A percentile compares a stretch with the other conserved stretches of the same genome.
Evolutionary conservation across 2,329 filamentous ascomycete species (phyloP).

Genomic region (Plectosphaerella sp.): DNA sequence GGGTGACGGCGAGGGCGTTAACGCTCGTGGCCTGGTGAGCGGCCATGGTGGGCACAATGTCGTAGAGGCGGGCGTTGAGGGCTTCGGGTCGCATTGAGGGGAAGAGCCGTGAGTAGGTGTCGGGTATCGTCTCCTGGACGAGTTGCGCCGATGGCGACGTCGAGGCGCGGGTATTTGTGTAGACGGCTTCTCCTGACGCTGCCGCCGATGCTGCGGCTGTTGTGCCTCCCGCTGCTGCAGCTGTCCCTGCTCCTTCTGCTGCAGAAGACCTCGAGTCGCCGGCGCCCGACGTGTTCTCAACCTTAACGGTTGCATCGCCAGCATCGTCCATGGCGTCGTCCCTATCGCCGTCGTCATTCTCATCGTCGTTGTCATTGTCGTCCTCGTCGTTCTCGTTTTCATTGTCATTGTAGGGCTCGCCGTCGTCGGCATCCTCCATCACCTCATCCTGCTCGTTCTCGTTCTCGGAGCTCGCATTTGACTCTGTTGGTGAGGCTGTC

Average conservation of each 20-base stretch:
- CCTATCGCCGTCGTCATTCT: slow-evolving; percentile 17
- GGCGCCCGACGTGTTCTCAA: slow-evolving; percentile 29
- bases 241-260: slow-evolving; percentile 22
- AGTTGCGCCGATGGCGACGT: slow-evolving; percentile 6
- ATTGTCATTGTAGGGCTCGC: slow-evolving; percentile 25
- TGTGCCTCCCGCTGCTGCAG: slow-evolving; percentile 26
- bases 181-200: slow-evolving; percentile 19
- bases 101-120: slow-evolving; percentile 6
- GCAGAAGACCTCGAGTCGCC: slow-evolving; percentile 24
- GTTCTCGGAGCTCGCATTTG: slow-evolving; percentile 41
- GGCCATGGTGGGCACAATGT: slow-evolving; percentile 95
- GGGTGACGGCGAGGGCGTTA: slow-evolving; percentile 86
- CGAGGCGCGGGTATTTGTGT: slow-evolving; percentile 1
- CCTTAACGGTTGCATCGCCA: slow-evolving; percentile 17
- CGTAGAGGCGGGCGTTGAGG: slow-evolving; percentile 77
- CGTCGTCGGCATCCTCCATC: slow-evolving; percentile 46
- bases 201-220: slow-evolving; percentile 13
- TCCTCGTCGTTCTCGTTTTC: slow-evolving; percentile 29
- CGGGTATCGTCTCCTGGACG: background rate
- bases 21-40: slow-evolving; percentile 94
- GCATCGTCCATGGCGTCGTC: slow-evolving; percentile 21
- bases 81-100: slow-evolving; percentile 66
- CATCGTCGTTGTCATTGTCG: slow-evolving; percentile 29
- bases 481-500: slow-evolving; percentile 14
- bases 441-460: slow-evolving; percentile 41